Evolutionary conservation across 169 alveolate species (phyloP), one percentile per base, ranked within the genome.

Genomic region (Fabrea salina): DNA sequence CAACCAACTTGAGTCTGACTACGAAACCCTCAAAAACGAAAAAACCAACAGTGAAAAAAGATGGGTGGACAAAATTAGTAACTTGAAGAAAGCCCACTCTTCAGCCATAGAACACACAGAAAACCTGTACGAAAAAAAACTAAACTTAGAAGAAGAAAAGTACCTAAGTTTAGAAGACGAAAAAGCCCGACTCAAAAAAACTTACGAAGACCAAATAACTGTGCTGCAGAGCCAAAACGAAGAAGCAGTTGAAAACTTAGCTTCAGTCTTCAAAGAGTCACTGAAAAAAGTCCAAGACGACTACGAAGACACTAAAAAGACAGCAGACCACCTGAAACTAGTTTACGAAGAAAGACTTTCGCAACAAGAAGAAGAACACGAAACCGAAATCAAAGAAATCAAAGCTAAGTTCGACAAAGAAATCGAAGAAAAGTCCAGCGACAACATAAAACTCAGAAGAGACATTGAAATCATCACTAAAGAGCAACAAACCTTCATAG

Each of bases 341-440:
- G 78, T 79, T 50, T 92, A 92, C 70, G 94, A 92, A 80, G 92
- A 87, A 76, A 86, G 87, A 44, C 87, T 92, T 39, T 87, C 91
- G 32, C 74, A 88, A 58, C 79, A 85, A 71, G 96, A 92, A 79
- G 92, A 86, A 19, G 94, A 89, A 68, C 93, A 91, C 67, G 96
- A 91, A 72, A 56, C 82, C 50, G 92, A 91, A 56, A 87, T 91
- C 11, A 68, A 61, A 13, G 92, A 88, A 37, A 53, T 89, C 1
- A 82, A 77, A 41, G 77, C 58, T 27, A 77, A 79, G n/a, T 77
- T 43, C 16, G 75, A 82, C 7, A 70, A 66, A 27, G 44, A 58
- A 51, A 75, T 88, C 47, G 84, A 86, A 27, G 64, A 83, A n/a
- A 79, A 82, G 13, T 58, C 54, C 39, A 67, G 56, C 22, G 85